Evolutionary conservation across 768 basidiomycete species (phyloP), one percentile per base, ranked within the genome.

Genomic region (Phaeolepiota aurea): DNA sequence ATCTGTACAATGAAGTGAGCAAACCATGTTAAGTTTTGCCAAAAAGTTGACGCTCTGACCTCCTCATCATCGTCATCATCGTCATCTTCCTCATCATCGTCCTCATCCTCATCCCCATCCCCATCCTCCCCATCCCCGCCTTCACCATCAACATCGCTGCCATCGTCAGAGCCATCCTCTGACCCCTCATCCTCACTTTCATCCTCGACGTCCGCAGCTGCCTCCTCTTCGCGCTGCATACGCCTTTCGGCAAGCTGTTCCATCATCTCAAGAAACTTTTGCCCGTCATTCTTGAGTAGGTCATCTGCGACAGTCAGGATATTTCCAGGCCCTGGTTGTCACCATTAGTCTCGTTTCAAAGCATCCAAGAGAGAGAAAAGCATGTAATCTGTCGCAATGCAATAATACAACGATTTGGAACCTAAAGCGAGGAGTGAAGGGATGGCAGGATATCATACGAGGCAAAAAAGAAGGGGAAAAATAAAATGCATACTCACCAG

Each of bases 241-340:
- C 94, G 77, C 37, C 90, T 77, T 55, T 96, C 91, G 0, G 94
- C 93, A 14, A 99, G 76, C 62, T 94, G 91, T 60, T 98, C 96
- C 96, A 99, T 99, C 96, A 99, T 99, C 69, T 99, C 96, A 52
- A 99, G 67, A 68, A 99, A 99, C 68, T 96, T 97, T 54, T 92
- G 89, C 2, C 94, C 94, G 54, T 99, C 93, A 54, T 98, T 98
- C 72, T 96, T 96, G 52, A 99, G 73, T 33, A 99, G 76, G 65
- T 99, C 96, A 56, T 99, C 96, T 34, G 96, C 96, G 40, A 99
- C 94, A 15, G 96, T 99, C 33, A 99, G 73, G 57, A 99, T 97
- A 54, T 92, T 93, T 54, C 89, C 92, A 59, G 82, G 82, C 41
- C 82, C 84, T 85, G 51, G n/a, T n/a, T n/a, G n/a, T n/a, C n/a